Percentiles rank a stretch among this genome's conserved stretches.
Evolutionary conservation across 2,329 filamentous ascomycete species (phyloP).

Genomic region (Aspergillus ochraceoroseus): DNA sequence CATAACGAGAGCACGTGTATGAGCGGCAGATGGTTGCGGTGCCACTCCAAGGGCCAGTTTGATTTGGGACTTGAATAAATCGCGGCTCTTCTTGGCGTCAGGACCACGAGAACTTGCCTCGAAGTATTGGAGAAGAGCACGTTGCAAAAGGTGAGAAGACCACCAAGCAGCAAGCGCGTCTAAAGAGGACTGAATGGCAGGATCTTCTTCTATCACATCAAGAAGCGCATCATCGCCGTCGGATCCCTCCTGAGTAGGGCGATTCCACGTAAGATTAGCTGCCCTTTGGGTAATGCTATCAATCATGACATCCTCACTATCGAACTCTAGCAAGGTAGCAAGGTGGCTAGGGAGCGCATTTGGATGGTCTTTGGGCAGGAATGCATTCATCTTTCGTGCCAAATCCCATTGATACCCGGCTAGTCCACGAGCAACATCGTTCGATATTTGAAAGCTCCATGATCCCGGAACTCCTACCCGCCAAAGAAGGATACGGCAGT

Average conservation of each 20-base stretch:
- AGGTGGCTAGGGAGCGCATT: constrained; percentile 73
- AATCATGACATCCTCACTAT: constrained; percentile 76
- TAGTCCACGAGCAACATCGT: constrained; percentile 66
- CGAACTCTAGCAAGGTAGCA: constrained; percentile 66
- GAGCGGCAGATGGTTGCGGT: constrained; percentile 70
- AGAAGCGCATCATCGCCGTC: constrained; percentile 64
- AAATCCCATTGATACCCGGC: constrained; percentile 76
- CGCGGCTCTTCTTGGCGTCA: constrained; percentile 39
- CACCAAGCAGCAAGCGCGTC: constrained; percentile 91
- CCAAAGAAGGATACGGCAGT: constrained; percentile 86
- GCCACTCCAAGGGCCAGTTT: constrained; percentile 66
- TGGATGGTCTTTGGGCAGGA: constrained; percentile 49
- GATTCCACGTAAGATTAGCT: constrained; percentile 85
- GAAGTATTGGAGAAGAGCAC: constrained; percentile 61
- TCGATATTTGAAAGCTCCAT: constrained; percentile 59
- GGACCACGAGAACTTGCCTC: constrained; percentile 49
- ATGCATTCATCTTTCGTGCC: constrained; percentile 58
- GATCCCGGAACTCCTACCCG: constrained; percentile 63
- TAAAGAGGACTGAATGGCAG: constrained; percentile 76
- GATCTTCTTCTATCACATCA: constrained; percentile 79
- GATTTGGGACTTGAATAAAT: constrained; percentile 51
- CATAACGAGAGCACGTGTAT: constrained; percentile 55
- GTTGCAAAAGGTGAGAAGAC: constrained; percentile 68
- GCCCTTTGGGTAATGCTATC: constrained; percentile 75
- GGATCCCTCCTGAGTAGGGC: constrained; percentile 64